These are phyloP conservation scores for Cryptococcus sp. DNA, from an alignment of 1,284 basidiomycete genomes.

Conservation along the genomic window DNA sequence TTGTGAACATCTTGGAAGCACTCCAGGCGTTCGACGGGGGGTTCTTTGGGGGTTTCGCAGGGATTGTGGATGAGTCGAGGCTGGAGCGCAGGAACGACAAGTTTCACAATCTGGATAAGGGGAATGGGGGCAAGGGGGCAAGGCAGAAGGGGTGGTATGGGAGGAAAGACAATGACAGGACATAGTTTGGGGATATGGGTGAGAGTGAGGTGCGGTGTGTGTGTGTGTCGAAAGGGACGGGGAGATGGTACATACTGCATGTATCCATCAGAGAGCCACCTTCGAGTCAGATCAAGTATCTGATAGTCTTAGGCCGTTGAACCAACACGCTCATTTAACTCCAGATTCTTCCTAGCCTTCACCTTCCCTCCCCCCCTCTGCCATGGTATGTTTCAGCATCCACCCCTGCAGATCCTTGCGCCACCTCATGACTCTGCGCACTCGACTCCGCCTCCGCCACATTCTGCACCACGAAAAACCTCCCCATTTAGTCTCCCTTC, in stretches of 20 bases:
- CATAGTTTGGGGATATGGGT: not conserved
- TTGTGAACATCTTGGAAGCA: conserved; percentile 22
- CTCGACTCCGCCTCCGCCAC: conserved; percentile 9
- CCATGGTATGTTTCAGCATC: conserved; percentile 17
- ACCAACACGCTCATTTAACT: too few relatives aligned
- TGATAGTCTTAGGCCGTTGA: too few relatives aligned
- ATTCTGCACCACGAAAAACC: conserved; percentile 11
- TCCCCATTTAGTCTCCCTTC: conserved; percentile 13
- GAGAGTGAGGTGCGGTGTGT: not conserved
- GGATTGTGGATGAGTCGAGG: conserved; percentile 22
- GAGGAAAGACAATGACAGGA: not conserved
- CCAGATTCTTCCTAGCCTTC: not conserved
- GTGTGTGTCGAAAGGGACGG: too few relatives aligned
- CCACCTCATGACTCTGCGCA: conserved; percentile 10
- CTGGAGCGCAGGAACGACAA: not conserved
- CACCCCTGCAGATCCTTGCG: conserved; percentile 24
- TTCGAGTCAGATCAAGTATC: too few relatives aligned
- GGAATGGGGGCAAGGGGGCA: not conserved
- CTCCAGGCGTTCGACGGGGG: conserved; percentile 28
- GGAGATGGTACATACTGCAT: too few relatives aligned
- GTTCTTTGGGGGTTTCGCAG: conserved; percentile 35
- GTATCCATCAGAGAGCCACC: too few relatives aligned
- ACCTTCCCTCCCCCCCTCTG: not conserved
- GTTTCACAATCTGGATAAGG: not conserved
- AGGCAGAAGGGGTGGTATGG: not conserved